These are phyloP conservation scores for Echinosophora koreensis DNA, from an alignment of 306 rosid species.

Conservation along the genomic window DNA sequence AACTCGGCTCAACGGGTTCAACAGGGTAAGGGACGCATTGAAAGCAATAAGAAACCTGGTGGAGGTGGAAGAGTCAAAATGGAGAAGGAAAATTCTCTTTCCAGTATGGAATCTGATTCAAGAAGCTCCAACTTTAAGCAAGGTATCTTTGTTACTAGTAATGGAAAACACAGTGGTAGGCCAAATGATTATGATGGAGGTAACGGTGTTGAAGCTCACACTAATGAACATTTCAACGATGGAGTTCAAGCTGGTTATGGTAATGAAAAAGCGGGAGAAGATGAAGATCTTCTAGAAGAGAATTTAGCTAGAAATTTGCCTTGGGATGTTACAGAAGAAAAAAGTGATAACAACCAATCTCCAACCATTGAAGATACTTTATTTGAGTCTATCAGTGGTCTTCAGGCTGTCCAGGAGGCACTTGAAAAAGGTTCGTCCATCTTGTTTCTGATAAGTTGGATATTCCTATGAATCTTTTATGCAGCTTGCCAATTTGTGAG, in stretches of 20 bases:
- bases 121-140: slow-evolving; percentile 79
- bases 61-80: slow-evolving; percentile 73
- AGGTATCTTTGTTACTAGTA: slow-evolving; percentile 56
- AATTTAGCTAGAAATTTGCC: slow-evolving; percentile 58
- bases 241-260: slow-evolving; percentile 64
- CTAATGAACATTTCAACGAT: slow-evolving; percentile 61
- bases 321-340: slow-evolving; percentile 62
- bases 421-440: slow-evolving; percentile 77
- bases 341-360: slow-evolving; percentile 60
- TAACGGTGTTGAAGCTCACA: slow-evolving; percentile 66
- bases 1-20: slow-evolving; percentile 59
- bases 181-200: slow-evolving; percentile 58
- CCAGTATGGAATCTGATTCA: slow-evolving; percentile 95
- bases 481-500: slow-evolving; percentile 36
- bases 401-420: slow-evolving; percentile 82
- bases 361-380: slow-evolving; percentile 69
- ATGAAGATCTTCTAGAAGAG: slow-evolving; percentile 62
- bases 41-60: slow-evolving; percentile 73
- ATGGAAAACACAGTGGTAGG: slow-evolving; percentile 70
- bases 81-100: slow-evolving; percentile 78
- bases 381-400: slow-evolving; percentile 64
- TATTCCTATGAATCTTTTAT: slow-evolving; percentile 30
- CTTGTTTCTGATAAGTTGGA: slow-evolving; percentile 12
- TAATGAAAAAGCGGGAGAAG: slow-evolving; percentile 61
- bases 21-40: slow-evolving; percentile 64